phyloP scores from a whole-genome alignment of 2,329 filamentous ascomycete genomes.

The Verticillium albo-atrum region DNA sequence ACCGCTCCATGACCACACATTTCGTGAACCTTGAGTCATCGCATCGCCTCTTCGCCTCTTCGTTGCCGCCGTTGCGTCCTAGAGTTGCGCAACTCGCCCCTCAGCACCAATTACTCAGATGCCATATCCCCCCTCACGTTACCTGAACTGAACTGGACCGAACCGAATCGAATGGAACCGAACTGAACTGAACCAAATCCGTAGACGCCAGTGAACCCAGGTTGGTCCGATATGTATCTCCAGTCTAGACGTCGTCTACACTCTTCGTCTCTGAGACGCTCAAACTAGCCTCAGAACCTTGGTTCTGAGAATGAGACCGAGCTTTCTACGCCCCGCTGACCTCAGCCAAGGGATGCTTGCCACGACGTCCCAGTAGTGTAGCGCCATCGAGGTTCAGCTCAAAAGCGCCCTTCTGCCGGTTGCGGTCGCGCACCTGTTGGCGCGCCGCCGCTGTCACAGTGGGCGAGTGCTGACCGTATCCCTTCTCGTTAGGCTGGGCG shows the following conservation, averaged over 20 bases:
- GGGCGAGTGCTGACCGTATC: conserved; percentile 87
- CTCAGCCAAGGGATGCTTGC: conserved; percentile 46
- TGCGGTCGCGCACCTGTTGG: conserved; percentile 66
- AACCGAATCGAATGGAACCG: not conserved
- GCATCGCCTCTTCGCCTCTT: not conserved
- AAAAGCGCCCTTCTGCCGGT: conserved; percentile 74
- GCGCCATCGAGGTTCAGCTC: conserved; percentile 90
- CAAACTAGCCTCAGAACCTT: not conserved
- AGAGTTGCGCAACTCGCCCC: not conserved
- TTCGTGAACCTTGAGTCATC: not conserved
- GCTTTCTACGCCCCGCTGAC: conserved; percentile 22
- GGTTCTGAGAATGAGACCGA: not conserved
- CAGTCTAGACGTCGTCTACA: not conserved
- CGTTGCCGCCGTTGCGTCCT: not conserved
- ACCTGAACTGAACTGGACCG: not conserved
- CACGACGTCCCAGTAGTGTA: conserved; percentile 73
- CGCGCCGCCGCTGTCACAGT: conserved; percentile 79
- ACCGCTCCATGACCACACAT: not conserved
- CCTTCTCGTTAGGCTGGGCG: conserved; percentile 43
- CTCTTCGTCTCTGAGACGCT: not conserved
- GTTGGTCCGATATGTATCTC: conserved; percentile 3
- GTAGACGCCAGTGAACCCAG: conserved; percentile 3
- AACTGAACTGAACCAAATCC: not conserved
- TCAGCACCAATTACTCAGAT: not conserved
- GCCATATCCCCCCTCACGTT: too few relatives aligned